phyloP scores from a whole-genome alignment of 2,329 filamentous ascomycete species.

The Fusarium subglutinans region DNA sequence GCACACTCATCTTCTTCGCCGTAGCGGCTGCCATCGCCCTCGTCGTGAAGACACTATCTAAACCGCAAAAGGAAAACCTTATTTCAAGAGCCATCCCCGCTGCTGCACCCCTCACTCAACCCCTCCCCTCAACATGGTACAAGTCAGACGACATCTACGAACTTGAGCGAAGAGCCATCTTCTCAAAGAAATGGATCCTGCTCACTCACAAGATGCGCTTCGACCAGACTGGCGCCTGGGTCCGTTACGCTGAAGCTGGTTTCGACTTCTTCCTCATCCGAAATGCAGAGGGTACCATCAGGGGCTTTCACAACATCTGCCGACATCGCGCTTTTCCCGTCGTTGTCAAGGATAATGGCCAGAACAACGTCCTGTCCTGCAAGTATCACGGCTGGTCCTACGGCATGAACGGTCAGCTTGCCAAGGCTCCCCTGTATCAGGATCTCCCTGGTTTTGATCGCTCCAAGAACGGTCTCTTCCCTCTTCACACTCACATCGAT shows the following conservation, averaged over 20 bases:
- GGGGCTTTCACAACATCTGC: slow-evolving; percentile 71
- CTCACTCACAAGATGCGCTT: slow-evolving; percentile 63
- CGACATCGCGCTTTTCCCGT: slow-evolving; percentile 68
- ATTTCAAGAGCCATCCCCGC: slow-evolving; percentile 21
- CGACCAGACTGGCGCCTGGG: slow-evolving; percentile 62
- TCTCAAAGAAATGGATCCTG: slow-evolving; percentile 65
- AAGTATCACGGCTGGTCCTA: slow-evolving; percentile 72
- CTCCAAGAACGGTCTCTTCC: slow-evolving; percentile 63
- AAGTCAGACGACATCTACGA: slow-evolving; percentile 62
- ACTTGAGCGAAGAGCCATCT: slow-evolving; percentile 65
- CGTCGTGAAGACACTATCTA: slow-evolving; percentile 8
- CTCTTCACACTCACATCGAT: slow-evolving; percentile 63
- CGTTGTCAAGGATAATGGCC: slow-evolving; percentile 60
- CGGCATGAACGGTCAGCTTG: slow-evolving; percentile 64
- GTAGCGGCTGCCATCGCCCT: slow-evolving; percentile 6
- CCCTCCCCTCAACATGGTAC: slow-evolving; percentile 54
- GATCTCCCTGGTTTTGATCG: slow-evolving; percentile 64
- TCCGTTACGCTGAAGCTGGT: slow-evolving; percentile 63
- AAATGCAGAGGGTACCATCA: slow-evolving; percentile 64
- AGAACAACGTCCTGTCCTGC: slow-evolving; percentile 63
- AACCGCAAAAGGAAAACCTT: slow-evolving; percentile 16
- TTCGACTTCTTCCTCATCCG: slow-evolving; percentile 63
- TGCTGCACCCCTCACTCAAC: slow-evolving; percentile 22
- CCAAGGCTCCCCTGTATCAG: slow-evolving; percentile 69
- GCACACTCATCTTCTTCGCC: slow-evolving; percentile 7